These are phyloP conservation scores for Spinellus fusiger DNA, from an alignment of 192 early-diverging fungal genomes.

Conservation along the genomic window DNA sequence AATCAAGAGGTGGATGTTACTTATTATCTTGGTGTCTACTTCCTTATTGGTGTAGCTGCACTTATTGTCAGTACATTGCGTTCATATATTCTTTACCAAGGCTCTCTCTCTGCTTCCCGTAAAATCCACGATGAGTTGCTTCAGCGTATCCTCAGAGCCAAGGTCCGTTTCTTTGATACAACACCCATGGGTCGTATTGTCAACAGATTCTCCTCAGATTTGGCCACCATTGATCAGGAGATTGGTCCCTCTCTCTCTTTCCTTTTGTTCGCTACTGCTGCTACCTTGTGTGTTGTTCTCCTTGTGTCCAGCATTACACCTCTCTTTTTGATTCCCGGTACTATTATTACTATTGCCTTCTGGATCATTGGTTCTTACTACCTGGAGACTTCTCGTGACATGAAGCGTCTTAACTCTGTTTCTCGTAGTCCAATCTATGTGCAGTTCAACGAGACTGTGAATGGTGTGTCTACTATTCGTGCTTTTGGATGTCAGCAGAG, in stretches of 20 bases:
- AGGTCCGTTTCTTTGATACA: constrained; percentile 84
- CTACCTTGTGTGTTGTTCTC: constrained; percentile 49
- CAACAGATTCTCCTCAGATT: constrained; percentile 82
- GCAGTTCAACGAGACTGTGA: constrained; percentile 78
- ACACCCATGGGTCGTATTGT: constrained; percentile 84
- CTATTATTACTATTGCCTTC: constrained; percentile 52
- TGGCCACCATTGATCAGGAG: constrained; percentile 70
- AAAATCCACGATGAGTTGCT: constrained; percentile 52
- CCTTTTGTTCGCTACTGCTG: constrained; percentile 46
- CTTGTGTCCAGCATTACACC: constrained; percentile 66
- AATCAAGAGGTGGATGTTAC: constrained; percentile 34
- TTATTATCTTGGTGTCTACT: constrained; percentile 60
- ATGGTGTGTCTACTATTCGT: constrained; percentile 74
- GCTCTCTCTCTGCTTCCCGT: constrained; percentile 53
- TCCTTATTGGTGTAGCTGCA: constrained; percentile 46
- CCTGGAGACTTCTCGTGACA: constrained; percentile 73
- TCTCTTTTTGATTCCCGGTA: constrained; percentile 61
- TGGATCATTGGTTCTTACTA: constrained; percentile 65
- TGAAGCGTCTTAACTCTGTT: constrained; percentile 84
- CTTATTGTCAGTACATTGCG: constrained; percentile 34
- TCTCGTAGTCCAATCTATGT: constrained; percentile 72
- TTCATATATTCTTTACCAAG: constrained; percentile 36
- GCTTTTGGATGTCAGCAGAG: constrained; percentile 71
- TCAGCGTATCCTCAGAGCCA: constrained; percentile 53
- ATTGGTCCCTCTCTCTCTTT: constrained; percentile 45